phyloP scores from a whole-genome alignment of 73 alveolate species.

The Stentor coeruleus region DNA sequence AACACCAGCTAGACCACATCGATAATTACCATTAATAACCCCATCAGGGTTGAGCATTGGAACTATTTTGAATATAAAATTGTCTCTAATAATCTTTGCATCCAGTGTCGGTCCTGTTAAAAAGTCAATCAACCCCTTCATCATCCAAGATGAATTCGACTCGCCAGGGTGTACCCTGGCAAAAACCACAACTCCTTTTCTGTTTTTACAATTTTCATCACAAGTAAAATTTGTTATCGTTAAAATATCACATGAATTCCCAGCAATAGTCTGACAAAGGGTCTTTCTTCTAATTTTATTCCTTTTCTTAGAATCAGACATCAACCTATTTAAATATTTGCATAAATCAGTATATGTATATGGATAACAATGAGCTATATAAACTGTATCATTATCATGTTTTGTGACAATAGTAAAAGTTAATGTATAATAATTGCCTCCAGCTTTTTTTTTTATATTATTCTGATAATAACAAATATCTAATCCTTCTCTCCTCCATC shows the following conservation, averaged over 20 bases:
- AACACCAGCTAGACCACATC: conserved; percentile 97
- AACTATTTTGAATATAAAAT: conserved; percentile 81
- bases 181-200: conserved; percentile 71
- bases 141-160: conserved; percentile 72
- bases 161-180: conserved; percentile 99
- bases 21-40: conserved; percentile 96
- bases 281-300: conserved; percentile 66
- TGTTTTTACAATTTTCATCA: conserved; percentile 52
- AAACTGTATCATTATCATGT: conserved; percentile 90
- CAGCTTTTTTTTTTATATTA: conserved; percentile 78
- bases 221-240: conserved; percentile 71
- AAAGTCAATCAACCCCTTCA: conserved; percentile 83
- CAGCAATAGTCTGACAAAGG: conserved; percentile 54
- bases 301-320: conserved; percentile 72
- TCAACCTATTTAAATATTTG: conserved; percentile 73
- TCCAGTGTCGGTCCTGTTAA: conserved; percentile 83
- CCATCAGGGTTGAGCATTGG: conserved; percentile 99
- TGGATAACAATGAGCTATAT: conserved; percentile 95
- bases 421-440: conserved; percentile 88
- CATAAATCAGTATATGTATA: conserved; percentile 88
- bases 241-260: conserved; percentile 76
- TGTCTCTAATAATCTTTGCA: conserved; percentile 85
- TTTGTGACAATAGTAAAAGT: conserved; percentile 85
- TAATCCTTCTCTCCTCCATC: conserved; percentile 87
- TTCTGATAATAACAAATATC: conserved; percentile 77